Percentiles rank a stretch among this genome's conserved stretches.
Evolutionary conservation across 1,284 basidiomycete genomes (phyloP).

Genomic region (Papiliotrema nemorosa): DNA sequence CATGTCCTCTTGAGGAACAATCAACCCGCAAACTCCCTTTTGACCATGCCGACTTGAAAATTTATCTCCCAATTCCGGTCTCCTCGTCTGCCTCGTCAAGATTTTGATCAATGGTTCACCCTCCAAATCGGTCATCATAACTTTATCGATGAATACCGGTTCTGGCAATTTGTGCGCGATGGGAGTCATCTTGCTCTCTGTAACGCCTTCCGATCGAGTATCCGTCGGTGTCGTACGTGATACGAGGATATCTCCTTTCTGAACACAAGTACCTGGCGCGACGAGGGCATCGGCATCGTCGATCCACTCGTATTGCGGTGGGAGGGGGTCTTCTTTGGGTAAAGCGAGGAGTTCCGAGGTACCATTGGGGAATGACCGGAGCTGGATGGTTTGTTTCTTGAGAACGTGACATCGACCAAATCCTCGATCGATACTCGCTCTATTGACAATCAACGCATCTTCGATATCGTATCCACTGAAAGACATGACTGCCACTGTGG

Average conservation of each 20-base stretch:
- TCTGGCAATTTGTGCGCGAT: conserved; percentile 90
- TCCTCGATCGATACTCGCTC: conserved; percentile 92
- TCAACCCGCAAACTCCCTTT: conserved; percentile 97
- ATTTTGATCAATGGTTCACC: conserved; percentile 98
- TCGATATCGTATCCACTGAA: conserved; percentile 99
- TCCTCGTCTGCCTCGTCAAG: conserved; percentile 92
- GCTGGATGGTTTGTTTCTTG: conserved; percentile 89
- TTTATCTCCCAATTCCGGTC: conserved; percentile 97
- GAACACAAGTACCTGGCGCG: conserved; percentile 89
- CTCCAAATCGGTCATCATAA: conserved; percentile 89
- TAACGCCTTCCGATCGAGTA: conserved; percentile 62
- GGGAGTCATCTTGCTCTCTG: conserved; percentile 74
- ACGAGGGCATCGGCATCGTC: conserved; percentile 90
- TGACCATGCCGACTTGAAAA: conserved; percentile 98
- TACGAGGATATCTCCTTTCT: conserved; percentile 90
- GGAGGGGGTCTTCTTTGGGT: conserved; percentile 70
- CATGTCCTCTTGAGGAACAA: conserved; percentile 98
- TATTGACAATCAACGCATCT: conserved; percentile 93
- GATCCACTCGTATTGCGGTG: conserved; percentile 75
- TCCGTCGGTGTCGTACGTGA: conserved; percentile 92
- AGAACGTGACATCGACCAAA: conserved; percentile 97
- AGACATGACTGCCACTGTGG: conserved; percentile 98
- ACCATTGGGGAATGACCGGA: conserved; percentile 95
- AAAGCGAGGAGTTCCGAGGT: conserved; percentile 80
- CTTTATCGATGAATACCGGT: conserved; percentile 93